These are phyloP conservation scores for Aspergillus sclerotialis DNA, from an alignment of 2,329 filamentous ascomycete genomes.

Conservation along the genomic window DNA sequence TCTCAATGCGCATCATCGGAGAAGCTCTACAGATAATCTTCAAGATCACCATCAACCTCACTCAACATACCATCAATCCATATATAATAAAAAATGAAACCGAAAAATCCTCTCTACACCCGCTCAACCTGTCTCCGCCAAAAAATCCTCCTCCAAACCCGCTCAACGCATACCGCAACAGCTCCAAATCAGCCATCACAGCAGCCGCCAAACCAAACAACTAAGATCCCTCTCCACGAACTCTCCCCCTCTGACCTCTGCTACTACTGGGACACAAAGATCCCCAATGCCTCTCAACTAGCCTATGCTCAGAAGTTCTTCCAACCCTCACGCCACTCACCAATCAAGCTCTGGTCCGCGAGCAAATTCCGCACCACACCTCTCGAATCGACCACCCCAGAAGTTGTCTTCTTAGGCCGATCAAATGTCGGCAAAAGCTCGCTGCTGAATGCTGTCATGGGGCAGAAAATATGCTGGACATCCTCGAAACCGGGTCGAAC, in stretches of 20 bases:
- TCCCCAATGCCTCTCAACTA: conserved; percentile 39
- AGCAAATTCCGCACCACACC: conserved; percentile 55
- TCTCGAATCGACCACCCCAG: conserved; percentile 45
- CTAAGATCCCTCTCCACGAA: conserved; percentile 22
- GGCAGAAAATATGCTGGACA: conserved; percentile 45
- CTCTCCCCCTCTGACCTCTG: conserved; percentile 29
- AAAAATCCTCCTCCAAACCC: conserved; percentile 2
- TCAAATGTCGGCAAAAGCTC: conserved; percentile 66
- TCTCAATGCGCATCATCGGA: not conserved
- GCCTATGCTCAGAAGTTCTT: conserved; percentile 42
- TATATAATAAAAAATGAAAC: conserved; percentile 1
- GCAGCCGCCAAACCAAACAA: conserved; percentile 7
- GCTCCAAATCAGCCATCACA: conserved; percentile 4
- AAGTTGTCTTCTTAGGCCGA: conserved; percentile 61
- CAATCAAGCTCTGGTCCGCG: conserved; percentile 53
- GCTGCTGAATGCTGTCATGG: conserved; percentile 59
- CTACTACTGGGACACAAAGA: conserved; percentile 46
- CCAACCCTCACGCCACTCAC: conserved; percentile 38
- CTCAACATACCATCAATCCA: not conserved
- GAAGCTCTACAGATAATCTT: conserved; percentile 7
- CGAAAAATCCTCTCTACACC: conserved; percentile 4
- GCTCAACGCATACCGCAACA: too few species aligned
- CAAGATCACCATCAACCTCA: not conserved
- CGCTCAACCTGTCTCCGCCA: conserved; percentile 5
- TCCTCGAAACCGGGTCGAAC: conserved; percentile 57